These are phyloP conservation scores for Ceriops tagal DNA, from an alignment of 345 rosid genomes.

Conservation along the genomic window DNA sequence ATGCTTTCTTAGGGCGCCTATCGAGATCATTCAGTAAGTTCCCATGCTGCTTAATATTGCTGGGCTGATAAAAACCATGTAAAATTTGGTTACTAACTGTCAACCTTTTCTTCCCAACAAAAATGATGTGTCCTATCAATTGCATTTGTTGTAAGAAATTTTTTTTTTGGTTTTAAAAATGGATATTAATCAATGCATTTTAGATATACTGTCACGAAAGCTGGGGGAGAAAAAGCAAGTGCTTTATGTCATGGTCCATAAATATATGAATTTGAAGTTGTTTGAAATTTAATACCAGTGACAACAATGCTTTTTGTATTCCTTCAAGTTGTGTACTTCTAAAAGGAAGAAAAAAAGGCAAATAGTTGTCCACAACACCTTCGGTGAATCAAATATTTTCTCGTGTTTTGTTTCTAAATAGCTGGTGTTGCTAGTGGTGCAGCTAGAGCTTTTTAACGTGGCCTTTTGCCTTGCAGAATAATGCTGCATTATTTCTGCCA, in stretches of 20 bases:
- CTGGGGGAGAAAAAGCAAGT: no score
- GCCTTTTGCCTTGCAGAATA: constrained; percentile 87
- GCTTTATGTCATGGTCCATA: no score
- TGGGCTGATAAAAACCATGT: not conserved
- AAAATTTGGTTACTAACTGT: constrained; percentile 1
- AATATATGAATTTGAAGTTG: not conserved
- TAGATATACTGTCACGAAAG: no score
- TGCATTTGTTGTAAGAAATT: not conserved
- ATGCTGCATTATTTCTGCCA: constrained; percentile 96
- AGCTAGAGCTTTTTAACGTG: constrained; percentile 87
- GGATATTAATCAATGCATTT: no score
- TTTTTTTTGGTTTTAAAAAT: no score
- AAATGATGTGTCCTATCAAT: not conserved
- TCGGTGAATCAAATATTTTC: constrained; percentile 4
- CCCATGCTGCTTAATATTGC: not conserved
- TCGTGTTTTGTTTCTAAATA: constrained; percentile 20
- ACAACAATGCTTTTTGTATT: not conserved
- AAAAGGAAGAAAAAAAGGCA: not conserved
- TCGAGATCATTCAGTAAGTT: constrained; percentile 92
- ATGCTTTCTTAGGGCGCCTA: constrained; percentile 90
- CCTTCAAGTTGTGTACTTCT: no score
- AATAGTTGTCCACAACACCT: not conserved
- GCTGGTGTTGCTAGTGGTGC: constrained; percentile 99
- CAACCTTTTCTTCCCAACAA: not conserved
- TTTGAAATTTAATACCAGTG: not conserved